Evolutionary conservation across 2,329 filamentous ascomycete genomes (phyloP), one percentile per base, ranked within the genome.

Genomic region (Curvularia lunata): DNA sequence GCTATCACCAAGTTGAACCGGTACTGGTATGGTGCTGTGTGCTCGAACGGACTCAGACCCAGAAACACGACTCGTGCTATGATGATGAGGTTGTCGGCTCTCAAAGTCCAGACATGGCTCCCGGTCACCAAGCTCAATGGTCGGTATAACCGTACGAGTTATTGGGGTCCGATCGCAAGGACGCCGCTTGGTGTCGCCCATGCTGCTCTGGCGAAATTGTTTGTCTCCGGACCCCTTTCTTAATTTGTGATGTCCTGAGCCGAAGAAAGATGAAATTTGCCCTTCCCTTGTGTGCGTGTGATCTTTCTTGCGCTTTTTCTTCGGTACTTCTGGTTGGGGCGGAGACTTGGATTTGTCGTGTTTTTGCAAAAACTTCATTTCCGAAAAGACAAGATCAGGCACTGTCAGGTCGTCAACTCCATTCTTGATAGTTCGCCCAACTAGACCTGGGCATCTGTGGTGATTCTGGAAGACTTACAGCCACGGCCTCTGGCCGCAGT

Each of bases 311-410:
- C 61, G 69, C 53, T 71, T 75, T 58, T 71, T 76, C 59, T 66
- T 65, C 25, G 56, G 40, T 32, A 58, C 46, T 12, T 61, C 62
- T 67, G 69, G 18, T 62, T 68, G 53, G 63, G 65, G 52, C 50
- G 53, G 40, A 65, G 65, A 55, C 56, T 77, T 62, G 54, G 63
- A 60, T 40, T 64, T 68, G 56, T 64, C 67, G 16, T 74, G 69
- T 54, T 76, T 76, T 53, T 78, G 77, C 41, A 84, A 64, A 58
- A 83, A 83, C 23, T 74, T 78, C 78, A 83, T 81, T 63, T 83
- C 80, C 27, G 81, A 81, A 68, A 84, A 84, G 27, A 80, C 78
- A 40, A 83, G 74, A 68, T 84, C 81, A 27, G 81, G 81, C 49
- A 83, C 82, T 84, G 64, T 55, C 58, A 41, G 42, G 46, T 47